phyloP scores from a whole-genome alignment of 352 stramenopile species.

The Phytophthora boehmeriae region DNA sequence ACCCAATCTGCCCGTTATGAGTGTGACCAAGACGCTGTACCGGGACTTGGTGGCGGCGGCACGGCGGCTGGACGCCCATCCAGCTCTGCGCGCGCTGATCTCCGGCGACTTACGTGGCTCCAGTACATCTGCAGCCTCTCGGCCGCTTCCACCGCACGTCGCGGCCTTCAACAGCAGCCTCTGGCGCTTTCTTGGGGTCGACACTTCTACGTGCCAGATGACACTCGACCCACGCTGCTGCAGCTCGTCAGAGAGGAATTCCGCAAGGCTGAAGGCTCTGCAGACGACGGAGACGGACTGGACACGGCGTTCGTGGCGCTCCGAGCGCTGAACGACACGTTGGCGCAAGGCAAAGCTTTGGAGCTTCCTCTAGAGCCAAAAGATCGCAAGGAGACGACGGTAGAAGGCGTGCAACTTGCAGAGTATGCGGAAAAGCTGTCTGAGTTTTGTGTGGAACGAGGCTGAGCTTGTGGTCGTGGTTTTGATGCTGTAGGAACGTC shows the following conservation, averaged over 20 bases:
- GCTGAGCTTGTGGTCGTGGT: neutral
- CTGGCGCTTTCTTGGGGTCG: conserved; percentile 52
- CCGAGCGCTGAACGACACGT: conserved; percentile 60
- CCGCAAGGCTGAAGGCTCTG: conserved; percentile 16
- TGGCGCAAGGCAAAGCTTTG: conserved; percentile 47
- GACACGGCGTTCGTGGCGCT: conserved; percentile 76
- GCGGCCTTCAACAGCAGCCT: conserved; percentile 69
- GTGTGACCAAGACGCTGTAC: conserved; percentile 62
- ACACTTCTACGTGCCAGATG: conserved; percentile 74
- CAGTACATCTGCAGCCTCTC: conserved; percentile 31
- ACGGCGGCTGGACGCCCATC: conserved; percentile 61
- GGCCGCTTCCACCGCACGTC: conserved; percentile 50
- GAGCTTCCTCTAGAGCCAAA: conserved; percentile 28
- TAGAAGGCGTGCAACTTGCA: conserved; percentile 43
- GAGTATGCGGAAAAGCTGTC: conserved; percentile 36
- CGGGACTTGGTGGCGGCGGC: conserved; percentile 66
- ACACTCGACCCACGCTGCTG: conserved; percentile 32
- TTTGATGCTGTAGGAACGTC: conserved; percentile 31
- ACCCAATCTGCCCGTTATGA: conserved; percentile 35
- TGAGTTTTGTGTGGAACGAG: neutral
- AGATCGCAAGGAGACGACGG: conserved; percentile 4
- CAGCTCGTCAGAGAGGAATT: conserved; percentile 62
- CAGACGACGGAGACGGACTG: conserved; percentile 26
- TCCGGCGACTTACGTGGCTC: conserved; percentile 66
- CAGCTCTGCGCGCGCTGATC: conserved; percentile 62